phyloP scores from a whole-genome alignment of 2,329 filamentous ascomycete species.

The Hirsutella rhossiliensis region DNA sequence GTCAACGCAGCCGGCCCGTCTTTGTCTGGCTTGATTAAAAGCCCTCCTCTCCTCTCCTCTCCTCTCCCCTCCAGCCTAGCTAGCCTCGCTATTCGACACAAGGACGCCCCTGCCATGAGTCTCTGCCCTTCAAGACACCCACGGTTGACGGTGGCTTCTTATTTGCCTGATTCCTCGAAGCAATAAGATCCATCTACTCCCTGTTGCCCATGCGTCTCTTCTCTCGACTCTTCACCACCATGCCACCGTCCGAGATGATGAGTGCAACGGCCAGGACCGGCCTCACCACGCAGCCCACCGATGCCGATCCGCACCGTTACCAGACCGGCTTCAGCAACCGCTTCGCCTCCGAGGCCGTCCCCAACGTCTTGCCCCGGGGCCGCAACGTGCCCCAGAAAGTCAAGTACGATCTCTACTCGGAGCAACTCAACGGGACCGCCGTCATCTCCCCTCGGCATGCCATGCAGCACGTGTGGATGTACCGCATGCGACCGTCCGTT shows the following conservation, averaged over 20 bases:
- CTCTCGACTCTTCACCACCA: neutral
- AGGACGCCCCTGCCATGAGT: neutral
- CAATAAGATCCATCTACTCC: neutral
- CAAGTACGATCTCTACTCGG: conserved; percentile 28
- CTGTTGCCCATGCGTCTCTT: neutral
- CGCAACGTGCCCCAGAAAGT: conserved; percentile 32
- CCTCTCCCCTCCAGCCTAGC: neutral
- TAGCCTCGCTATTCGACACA: too few species aligned
- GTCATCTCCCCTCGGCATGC: conserved; percentile 18
- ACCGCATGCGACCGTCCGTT: conserved; percentile 19
- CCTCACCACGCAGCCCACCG: conserved; percentile 10
- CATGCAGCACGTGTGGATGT: conserved; percentile 22
- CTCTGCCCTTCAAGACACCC: neutral
- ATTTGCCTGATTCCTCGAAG: neutral
- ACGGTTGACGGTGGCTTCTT: too few species aligned
- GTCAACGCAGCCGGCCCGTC: too few species aligned
- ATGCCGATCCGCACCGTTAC: conserved; percentile 34
- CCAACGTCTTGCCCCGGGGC: conserved; percentile 29
- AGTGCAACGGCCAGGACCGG: conserved; percentile 9
- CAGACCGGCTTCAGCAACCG: conserved; percentile 44
- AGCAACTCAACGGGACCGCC: conserved; percentile 33
- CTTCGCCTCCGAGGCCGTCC: conserved; percentile 33
- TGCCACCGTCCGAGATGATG: conserved; percentile 1
- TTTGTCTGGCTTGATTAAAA: neutral
- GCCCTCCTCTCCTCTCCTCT: neutral